These are phyloP conservation scores for Candida rishiriensis DNA, from an alignment of 805 yeast species.

Conservation along the genomic window DNA sequence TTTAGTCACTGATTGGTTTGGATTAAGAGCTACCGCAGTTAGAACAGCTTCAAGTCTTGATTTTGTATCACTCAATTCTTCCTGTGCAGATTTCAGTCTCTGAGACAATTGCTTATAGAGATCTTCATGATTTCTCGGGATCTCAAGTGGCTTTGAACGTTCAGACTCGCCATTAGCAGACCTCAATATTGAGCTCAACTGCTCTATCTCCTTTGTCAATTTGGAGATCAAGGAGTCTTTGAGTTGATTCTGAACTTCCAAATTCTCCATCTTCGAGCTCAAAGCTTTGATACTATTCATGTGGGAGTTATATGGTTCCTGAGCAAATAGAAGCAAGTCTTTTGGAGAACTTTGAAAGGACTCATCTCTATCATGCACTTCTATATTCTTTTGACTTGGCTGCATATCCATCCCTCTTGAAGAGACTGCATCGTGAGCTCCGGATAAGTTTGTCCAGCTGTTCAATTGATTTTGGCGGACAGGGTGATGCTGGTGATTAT, in stretches of 20 bases:
- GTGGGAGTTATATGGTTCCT: too few species aligned
- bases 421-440: not conserved
- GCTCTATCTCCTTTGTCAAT: slow-evolving; percentile 40
- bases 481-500: slow-evolving; percentile 1
- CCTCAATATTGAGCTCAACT: slow-evolving; percentile 38
- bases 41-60: slow-evolving; percentile 56
- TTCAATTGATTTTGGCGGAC: not conserved
- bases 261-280: slow-evolving; percentile 29
- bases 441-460: not conserved
- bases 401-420: not conserved
- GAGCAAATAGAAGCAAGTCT: not conserved
- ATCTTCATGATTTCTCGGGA: slow-evolving; percentile 32
- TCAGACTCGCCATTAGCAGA: slow-evolving; percentile 30
- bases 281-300: too few species aligned
- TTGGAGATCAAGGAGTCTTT: slow-evolving; percentile 49
- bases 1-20: slow-evolving; percentile 40
- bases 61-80: slow-evolving; percentile 60
- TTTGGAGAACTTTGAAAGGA: not conserved
- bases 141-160: slow-evolving; percentile 20
- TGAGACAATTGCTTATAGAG: slow-evolving; percentile 27
- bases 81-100: slow-evolving; percentile 25
- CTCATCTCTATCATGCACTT: too few species aligned
- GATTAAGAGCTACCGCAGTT: slow-evolving; percentile 51
- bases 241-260: slow-evolving; percentile 47
- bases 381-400: not conserved